A percentile compares a stretch with the other conserved stretches of the same genome.
These are phyloP conservation scores for Thecaphora frezii DNA, from an alignment of 1,284 basidiomycete species.

Conservation along the genomic window DNA sequence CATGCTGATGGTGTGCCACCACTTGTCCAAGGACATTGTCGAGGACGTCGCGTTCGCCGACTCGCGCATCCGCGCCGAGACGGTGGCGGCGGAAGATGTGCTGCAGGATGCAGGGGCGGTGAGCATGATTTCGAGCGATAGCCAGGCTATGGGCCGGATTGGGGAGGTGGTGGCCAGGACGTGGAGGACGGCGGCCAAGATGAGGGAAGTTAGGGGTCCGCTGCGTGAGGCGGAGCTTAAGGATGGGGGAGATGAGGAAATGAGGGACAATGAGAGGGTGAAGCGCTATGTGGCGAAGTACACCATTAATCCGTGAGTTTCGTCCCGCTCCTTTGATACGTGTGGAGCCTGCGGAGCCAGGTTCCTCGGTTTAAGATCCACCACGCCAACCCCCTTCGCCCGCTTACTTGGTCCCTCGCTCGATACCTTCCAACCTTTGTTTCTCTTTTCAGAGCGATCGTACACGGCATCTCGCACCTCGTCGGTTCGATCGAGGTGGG, in stretches of 20 bases:
- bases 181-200: conserved; percentile 96
- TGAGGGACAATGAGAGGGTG: conserved; percentile 87
- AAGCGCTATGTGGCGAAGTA: conserved; percentile 96
- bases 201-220: conserved; percentile 78
- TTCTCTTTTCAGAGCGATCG: conserved; percentile 71
- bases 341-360: too few species aligned
- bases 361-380: too few species aligned
- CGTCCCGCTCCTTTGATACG: too few species aligned
- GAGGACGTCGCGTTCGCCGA: conserved; percentile 97
- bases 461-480: conserved; percentile 85
- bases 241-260: conserved; percentile 64
- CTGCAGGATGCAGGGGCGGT: conserved; percentile 93
- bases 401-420: too few species aligned
- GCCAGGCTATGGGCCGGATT: conserved; percentile 92
- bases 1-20: conserved; percentile 83
- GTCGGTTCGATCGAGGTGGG: conserved; percentile 83
- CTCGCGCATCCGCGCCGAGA: conserved; percentile 93
- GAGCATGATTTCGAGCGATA: conserved; percentile 89
- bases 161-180: conserved; percentile 91
- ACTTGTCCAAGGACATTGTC: conserved; percentile 61
- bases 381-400: too few species aligned
- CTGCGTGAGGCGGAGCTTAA: conserved; percentile 60
- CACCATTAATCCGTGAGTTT: conserved; percentile 89
- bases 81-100: conserved; percentile 95
- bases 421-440: too few species aligned